Evolutionary conservation across 116 monocot species (phyloP).

Genomic region (Dioscorea cayenensis): DNA sequence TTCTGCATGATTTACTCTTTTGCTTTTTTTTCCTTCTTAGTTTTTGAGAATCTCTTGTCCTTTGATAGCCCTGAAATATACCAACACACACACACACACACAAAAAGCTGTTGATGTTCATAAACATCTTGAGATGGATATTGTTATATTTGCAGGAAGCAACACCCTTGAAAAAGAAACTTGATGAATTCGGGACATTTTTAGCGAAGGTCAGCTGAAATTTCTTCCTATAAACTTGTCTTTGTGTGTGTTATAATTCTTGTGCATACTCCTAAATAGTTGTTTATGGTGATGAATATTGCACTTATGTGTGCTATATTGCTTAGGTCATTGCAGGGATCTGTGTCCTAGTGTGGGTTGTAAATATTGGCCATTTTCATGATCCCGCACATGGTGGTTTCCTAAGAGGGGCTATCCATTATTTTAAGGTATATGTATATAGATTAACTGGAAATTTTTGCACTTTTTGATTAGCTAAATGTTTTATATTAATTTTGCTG

Average conservation of each 20-base stretch:
- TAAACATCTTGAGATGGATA: background rate
- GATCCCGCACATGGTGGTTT: conserved; percentile 98
- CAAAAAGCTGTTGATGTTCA: background rate
- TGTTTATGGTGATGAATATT: background rate
- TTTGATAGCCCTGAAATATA: too few species aligned
- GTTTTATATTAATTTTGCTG: background rate
- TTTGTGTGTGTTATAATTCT: too few species aligned
- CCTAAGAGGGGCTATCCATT: conserved; percentile 91
- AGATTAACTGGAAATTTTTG: background rate
- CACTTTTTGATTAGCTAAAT: background rate
- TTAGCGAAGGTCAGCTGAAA: conserved; percentile 72
- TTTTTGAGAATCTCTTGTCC: too few species aligned
- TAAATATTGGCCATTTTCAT: conserved; percentile 95
- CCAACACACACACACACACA: background rate
- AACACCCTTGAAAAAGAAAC: conserved; percentile 98
- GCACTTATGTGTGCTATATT: background rate
- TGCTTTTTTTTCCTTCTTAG: too few species aligned
- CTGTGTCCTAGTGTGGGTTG: conserved; percentile 93
- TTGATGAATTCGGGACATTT: conserved; percentile 99
- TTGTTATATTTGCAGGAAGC: conserved; percentile 55
- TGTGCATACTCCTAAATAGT: too few species aligned
- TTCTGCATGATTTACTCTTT: background rate
- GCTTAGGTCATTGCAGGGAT: conserved; percentile 97
- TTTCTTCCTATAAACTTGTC: background rate
- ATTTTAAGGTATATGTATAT: conserved; percentile 73